Conservation (phyloP, 2,329 filamentous ascomycete species). For the Fusarium setosum region DNA sequence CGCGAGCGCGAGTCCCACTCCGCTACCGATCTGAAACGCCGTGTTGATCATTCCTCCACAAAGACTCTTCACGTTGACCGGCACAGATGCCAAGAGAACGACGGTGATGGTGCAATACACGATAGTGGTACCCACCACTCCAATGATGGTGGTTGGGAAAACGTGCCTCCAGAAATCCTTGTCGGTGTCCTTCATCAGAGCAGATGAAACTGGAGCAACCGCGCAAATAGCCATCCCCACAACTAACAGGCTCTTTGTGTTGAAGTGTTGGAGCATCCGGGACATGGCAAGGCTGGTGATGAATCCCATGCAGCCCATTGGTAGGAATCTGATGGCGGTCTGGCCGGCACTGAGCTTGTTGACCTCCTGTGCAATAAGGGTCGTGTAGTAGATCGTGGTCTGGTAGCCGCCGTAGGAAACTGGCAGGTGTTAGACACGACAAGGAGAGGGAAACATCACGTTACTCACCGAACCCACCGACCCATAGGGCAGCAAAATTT, state of each 20-base stretch:
- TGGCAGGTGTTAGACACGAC: too few species aligned
- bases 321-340: neutral
- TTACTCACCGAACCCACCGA: too few species aligned
- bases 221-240: conserved; percentile 12
- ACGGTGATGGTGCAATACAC: too few species aligned
- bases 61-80: conserved; percentile 12
- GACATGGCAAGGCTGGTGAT: too few species aligned
- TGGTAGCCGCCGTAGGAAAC: conserved; percentile 5
- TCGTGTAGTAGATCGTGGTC: conserved; percentile 14
- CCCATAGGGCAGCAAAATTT: too few species aligned
- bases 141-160: conserved; percentile 16
- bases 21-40: conserved; percentile 18
- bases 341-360: conserved; percentile 17
- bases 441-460: too few species aligned
- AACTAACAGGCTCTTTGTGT: neutral
- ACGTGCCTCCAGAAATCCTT: conserved; percentile 21
- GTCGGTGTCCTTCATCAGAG: conserved; percentile 16
- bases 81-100: neutral
- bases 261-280: too few species aligned
- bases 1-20: conserved; percentile 14
- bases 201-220: conserved; percentile 11
- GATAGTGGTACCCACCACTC: neutral
- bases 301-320: too few species aligned
- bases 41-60: conserved; percentile 25
- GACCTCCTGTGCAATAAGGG: conserved; percentile 17